Conservation (phyloP, 2,329 filamentous ascomycete genomes). For the Blumeria hordei region DNA sequence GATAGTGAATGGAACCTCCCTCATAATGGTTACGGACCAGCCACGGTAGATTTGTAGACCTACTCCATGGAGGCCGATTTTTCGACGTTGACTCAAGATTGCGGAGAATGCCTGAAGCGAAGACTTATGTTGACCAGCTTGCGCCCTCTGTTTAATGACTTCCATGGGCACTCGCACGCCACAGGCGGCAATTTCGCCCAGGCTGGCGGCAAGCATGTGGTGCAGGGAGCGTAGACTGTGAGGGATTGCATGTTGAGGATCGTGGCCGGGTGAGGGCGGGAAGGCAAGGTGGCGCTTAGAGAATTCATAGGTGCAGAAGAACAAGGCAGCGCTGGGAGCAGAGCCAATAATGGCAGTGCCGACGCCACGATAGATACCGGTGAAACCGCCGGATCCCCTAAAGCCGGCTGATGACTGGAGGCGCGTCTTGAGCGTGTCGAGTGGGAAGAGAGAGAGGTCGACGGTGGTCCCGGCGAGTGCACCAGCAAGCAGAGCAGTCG, state of each 20-base stretch:
- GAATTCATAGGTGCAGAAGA: constrained; percentile 86
- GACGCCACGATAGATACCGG: constrained; percentile 78
- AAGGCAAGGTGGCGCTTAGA: constrained; percentile 25
- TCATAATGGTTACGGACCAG: constrained; percentile 75
- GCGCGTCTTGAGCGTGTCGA: constrained; percentile 96
- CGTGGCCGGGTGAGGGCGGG: too few relatives aligned
- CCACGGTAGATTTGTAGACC: constrained; percentile 75
- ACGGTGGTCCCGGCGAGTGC: constrained; percentile 85
- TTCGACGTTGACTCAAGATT: constrained; percentile 31
- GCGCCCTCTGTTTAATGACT: constrained; percentile 89
- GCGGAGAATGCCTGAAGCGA: constrained; percentile 41
- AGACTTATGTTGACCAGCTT: constrained; percentile 60
- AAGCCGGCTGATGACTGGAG: constrained; percentile 66
- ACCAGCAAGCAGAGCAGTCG: constrained; percentile 48
- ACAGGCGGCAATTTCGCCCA: constrained; percentile 83
- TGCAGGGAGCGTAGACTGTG: constrained; percentile 18
- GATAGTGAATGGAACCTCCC: constrained; percentile 91
- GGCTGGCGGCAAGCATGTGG: constrained; percentile 66
- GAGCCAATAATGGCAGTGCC: constrained; percentile 76
- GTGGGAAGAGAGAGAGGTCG: constrained; percentile 86
- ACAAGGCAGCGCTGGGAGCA: constrained; percentile 80
- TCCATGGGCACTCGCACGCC: constrained; percentile 84
- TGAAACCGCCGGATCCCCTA: constrained; percentile 65
- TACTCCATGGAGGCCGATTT: constrained; percentile 29
- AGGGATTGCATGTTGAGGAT: neutral